Conservation (phyloP, 495 filamentous ascomycete genomes). For the Bathelium albidoporum region DNA sequence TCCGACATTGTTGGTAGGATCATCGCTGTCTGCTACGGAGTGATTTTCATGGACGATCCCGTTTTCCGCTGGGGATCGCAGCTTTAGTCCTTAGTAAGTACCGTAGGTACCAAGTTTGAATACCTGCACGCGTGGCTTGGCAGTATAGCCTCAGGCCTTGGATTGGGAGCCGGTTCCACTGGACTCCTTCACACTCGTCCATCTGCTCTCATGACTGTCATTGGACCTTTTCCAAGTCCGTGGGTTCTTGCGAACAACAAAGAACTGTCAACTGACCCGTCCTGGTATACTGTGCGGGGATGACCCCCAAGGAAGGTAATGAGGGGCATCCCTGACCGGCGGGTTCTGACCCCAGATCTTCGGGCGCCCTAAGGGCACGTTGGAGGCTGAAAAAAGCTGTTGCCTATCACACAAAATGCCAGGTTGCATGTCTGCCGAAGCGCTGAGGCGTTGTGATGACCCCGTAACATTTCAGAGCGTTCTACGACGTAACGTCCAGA, state of each 20-base stretch:
- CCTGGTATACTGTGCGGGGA: neutral
- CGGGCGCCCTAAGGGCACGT: neutral
- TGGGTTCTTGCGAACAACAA: neutral
- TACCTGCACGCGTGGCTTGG: neutral
- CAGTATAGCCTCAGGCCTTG: neutral
- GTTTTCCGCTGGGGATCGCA: neutral
- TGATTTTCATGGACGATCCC: neutral
- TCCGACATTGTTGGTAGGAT: neutral
- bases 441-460: neutral
- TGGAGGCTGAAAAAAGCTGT: neutral
- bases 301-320: neutral
- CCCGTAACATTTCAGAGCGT: neutral
- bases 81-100: neutral
- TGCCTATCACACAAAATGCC: slow-evolving; percentile 3
- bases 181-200: neutral
- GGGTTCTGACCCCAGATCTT: neutral
- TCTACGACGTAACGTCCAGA: neutral
- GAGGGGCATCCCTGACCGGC: neutral
- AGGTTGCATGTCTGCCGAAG: neutral
- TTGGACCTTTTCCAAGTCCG: neutral
- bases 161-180: neutral
- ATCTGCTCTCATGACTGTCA: neutral
- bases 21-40: neutral
- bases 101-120: neutral
- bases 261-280: neutral